These are phyloP conservation scores for Casaregolazyma suthepensis DNA, from an alignment of 1,139 yeast species.

Conservation along the genomic window DNA sequence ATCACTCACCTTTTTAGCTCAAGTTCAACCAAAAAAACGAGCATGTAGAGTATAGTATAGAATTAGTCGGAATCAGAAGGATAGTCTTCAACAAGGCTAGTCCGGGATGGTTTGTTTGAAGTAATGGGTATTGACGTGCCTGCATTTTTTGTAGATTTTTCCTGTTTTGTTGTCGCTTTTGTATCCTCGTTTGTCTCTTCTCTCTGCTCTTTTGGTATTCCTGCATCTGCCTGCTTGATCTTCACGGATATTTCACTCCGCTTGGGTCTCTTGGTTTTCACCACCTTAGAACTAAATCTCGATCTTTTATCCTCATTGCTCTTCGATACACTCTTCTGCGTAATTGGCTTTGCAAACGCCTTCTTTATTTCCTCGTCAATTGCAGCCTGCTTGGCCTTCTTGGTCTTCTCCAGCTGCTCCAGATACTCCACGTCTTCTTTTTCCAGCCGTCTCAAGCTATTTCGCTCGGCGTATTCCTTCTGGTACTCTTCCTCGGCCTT, in stretches of 20 bases:
- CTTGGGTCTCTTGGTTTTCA: slow-evolving; percentile 1
- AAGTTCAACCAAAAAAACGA: not conserved
- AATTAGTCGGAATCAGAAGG: slow-evolving; percentile 5
- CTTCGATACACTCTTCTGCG: not conserved
- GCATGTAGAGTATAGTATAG: not conserved
- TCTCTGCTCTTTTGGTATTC: not conserved
- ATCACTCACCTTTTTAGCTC: too few species aligned
- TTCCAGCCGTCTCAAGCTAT: slow-evolving; percentile 15
- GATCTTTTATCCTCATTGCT: not conserved
- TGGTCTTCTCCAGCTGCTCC: slow-evolving; percentile 10
- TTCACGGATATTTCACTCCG: not conserved
- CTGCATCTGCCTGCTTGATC: not conserved
- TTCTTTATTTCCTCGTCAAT: slow-evolving; percentile 13
- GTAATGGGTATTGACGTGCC: not conserved
- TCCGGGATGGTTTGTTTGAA: not conserved
- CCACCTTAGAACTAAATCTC: not conserved
- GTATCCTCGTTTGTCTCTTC: not conserved
- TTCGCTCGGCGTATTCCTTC: slow-evolving; percentile 12
- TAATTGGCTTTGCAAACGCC: slow-evolving; percentile 11
- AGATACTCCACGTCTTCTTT: slow-evolving; percentile 16
- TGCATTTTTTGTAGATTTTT: not conserved
- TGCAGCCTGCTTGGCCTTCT: slow-evolving; percentile 12
- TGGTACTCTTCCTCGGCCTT: slow-evolving; percentile 16
- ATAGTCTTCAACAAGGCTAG: slow-evolving; percentile 8
- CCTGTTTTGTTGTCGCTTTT: not conserved